phyloP scores from a whole-genome alignment of 2,329 filamentous ascomycete genomes.

The Colletotrichum sp. region DNA sequence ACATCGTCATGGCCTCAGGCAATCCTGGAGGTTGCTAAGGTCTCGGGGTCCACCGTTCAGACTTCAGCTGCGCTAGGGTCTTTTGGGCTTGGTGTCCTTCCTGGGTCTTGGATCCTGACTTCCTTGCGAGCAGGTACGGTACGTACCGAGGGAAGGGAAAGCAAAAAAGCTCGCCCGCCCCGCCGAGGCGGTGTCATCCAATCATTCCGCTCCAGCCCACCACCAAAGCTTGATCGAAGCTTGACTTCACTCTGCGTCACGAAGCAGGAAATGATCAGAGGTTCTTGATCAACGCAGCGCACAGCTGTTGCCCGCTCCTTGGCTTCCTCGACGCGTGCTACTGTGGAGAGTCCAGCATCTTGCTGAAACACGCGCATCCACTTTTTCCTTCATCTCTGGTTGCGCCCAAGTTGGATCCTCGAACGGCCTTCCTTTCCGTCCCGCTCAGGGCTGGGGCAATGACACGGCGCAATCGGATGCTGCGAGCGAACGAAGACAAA shows the following conservation, averaged over 20 bases:
- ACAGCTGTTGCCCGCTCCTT: background rate
- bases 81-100: background rate
- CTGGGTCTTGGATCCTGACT: background rate
- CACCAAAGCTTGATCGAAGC: conserved; percentile 21
- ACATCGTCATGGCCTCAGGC: background rate
- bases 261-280: conserved; percentile 20
- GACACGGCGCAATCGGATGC: background rate
- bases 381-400: conserved; percentile 8
- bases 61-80: background rate
- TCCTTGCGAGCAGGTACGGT: background rate
- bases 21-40: background rate
- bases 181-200: background rate
- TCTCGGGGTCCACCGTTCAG: background rate
- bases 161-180: background rate
- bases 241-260: conserved; percentile 9
- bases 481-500: background rate
- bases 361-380: conserved; percentile 15
- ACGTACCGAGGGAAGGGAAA: background rate
- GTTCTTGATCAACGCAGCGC: background rate
- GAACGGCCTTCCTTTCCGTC: background rate
- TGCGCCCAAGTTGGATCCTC: background rate
- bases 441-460: background rate
- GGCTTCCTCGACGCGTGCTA: conserved; percentile 13
- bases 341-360: conserved; percentile 6
- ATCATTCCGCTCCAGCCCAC: background rate